These are phyloP conservation scores for Ophiostoma quercus DNA, from an alignment of 2,329 filamentous ascomycete genomes.

Conservation along the genomic window DNA sequence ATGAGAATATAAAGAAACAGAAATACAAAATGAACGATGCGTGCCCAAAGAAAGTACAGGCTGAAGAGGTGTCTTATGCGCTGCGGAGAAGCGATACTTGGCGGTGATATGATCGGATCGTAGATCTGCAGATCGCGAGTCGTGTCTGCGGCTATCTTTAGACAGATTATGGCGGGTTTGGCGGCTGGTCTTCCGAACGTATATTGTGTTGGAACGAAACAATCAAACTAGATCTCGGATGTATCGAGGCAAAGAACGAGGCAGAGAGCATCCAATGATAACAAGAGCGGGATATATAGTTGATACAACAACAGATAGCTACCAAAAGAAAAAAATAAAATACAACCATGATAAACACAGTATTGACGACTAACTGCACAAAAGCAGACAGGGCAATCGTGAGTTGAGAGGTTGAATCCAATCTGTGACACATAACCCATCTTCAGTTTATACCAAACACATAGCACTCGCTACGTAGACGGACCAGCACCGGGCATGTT, in stretches of 20 bases:
- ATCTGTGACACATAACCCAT: not conserved
- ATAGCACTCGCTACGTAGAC: not conserved
- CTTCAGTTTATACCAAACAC: not conserved
- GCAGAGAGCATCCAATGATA: not conserved
- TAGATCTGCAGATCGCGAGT: not conserved
- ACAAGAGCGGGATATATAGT: slow-evolving; percentile 13
- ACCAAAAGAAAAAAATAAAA: not conserved
- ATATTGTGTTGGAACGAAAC: too few species aligned
- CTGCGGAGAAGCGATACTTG: not conserved
- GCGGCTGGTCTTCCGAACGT: not conserved
- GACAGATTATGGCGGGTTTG: not conserved
- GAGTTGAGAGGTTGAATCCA: slow-evolving; percentile 1
- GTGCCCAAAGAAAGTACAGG: too few species aligned
- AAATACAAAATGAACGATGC: too few species aligned
- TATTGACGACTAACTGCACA: not conserved
- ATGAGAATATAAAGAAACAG: too few species aligned
- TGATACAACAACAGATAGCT: not conserved
- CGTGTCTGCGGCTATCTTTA: not conserved
- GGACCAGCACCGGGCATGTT: slow-evolving; percentile 17
- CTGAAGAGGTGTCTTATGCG: too few species aligned
- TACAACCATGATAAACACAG: not conserved
- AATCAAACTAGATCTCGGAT: not conserved
- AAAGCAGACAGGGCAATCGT: not conserved
- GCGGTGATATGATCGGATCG: not conserved
- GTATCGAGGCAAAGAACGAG: not conserved